Evolutionary conservation across 257 asterid genomes (phyloP).

Genomic region (Solanum chmielewskii): DNA sequence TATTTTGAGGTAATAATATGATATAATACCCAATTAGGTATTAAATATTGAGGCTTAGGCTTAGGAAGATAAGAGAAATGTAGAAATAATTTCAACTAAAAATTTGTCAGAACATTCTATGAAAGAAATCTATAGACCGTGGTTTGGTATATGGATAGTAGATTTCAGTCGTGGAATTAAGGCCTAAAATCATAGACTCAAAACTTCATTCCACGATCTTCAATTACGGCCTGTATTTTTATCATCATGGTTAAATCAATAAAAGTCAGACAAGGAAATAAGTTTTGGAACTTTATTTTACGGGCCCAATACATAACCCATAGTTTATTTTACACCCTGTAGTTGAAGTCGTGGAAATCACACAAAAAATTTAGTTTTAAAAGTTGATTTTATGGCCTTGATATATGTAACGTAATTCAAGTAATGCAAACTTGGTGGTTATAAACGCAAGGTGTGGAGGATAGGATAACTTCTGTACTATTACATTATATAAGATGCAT

Average conservation of each 20-base stretch:
- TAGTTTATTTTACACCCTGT: background rate
- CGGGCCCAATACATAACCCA: background rate
- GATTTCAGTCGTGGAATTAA: no score
- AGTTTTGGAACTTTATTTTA: no score
- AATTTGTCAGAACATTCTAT: background rate
- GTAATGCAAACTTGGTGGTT: background rate
- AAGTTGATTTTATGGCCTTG: background rate
- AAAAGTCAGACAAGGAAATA: background rate
- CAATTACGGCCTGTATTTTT: background rate
- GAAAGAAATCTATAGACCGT: background rate
- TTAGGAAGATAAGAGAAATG: background rate
- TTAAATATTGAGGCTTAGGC: background rate
- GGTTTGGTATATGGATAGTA: background rate
- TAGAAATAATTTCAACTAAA: background rate
- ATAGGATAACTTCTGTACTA: no score
- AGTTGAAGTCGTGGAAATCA: background rate
- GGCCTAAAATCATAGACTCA: background rate
- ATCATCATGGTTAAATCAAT: background rate
- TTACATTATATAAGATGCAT: no score
- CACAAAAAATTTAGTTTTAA: no score
- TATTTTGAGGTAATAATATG: no score
- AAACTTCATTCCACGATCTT: background rate
- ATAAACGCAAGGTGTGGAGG: no score
- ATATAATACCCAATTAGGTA: background rate
- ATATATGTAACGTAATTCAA: background rate